These are phyloP conservation scores for Pythium brassicae DNA, from an alignment of 352 stramenopile genomes.

Conservation along the genomic window DNA sequence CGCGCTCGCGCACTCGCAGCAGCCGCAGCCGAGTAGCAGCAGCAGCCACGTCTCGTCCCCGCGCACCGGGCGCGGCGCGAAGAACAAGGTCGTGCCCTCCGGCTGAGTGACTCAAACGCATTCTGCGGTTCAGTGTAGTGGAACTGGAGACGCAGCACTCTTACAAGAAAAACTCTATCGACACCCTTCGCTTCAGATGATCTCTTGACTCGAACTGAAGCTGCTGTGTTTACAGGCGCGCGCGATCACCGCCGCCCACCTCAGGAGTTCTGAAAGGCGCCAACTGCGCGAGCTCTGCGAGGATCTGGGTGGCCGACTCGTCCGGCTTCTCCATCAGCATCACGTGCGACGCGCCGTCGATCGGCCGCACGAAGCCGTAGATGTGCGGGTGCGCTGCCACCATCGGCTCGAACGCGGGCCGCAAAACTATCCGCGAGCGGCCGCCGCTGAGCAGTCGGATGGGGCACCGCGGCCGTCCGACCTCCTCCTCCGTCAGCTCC, in stretches of 20 bases:
- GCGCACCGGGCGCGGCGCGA: slow-evolving; percentile 15
- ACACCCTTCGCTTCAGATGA: no score
- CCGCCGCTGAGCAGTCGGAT: slow-evolving; percentile 40
- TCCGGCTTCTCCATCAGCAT: slow-evolving; percentile 53
- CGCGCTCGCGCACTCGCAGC: slow-evolving; percentile 9
- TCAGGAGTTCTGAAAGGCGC: background rate
- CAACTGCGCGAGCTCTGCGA: slow-evolving; percentile 24
- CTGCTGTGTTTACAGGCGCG: slow-evolving; percentile 12
- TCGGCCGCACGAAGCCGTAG: slow-evolving; percentile 32
- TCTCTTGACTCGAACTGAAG: no score
- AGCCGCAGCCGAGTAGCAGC: background rate
- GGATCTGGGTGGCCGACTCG: slow-evolving; percentile 35
- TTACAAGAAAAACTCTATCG: no score
- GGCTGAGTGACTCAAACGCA: slow-evolving; percentile 11
- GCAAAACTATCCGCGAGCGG: slow-evolving; percentile 42
- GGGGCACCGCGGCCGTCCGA: slow-evolving; percentile 26
- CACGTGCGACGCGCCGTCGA: slow-evolving; percentile 36
- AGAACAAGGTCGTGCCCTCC: slow-evolving; percentile 38
- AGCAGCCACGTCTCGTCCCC: slow-evolving; percentile 12
- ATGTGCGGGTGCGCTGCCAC: slow-evolving; percentile 27
- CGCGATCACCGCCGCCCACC: background rate
- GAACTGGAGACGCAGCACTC: no score
- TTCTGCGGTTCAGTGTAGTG: background rate
- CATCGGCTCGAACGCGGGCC: slow-evolving; percentile 24
- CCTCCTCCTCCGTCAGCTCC: slow-evolving; percentile 28